Percentiles rank a stretch among this genome's conserved stretches.
Evolutionary conservation across 495 filamentous ascomycete genomes (phyloP).

Genomic region (Tuber umbilicatum): DNA sequence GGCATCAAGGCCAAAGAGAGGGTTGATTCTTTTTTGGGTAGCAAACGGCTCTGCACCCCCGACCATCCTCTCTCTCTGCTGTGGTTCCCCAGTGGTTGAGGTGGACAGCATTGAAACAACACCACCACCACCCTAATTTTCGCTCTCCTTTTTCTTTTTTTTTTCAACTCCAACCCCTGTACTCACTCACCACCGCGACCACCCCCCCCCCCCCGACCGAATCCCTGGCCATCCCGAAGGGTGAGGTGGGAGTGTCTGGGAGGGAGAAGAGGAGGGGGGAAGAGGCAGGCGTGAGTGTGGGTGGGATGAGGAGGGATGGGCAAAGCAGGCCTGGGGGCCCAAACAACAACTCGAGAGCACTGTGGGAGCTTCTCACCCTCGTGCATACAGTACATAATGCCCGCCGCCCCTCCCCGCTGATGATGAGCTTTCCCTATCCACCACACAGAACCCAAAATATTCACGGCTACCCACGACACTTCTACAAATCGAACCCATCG

Average conservation of each 20-base stretch:
- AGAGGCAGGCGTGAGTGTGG: neutral
- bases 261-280: neutral
- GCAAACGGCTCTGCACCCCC: constrained; percentile 32
- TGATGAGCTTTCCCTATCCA: constrained; percentile 2
- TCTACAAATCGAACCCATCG: constrained; percentile 19
- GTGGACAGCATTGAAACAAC: constrained; percentile 31
- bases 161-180: constrained; percentile 12
- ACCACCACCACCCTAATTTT: constrained; percentile 16
- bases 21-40: constrained; percentile 34
- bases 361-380: neutral
- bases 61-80: constrained; percentile 19
- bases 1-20: constrained; percentile 13
- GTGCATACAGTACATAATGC: constrained; percentile 2
- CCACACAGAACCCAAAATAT: neutral
- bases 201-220: constrained; percentile 4
- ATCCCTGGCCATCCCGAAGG: constrained; percentile 9
- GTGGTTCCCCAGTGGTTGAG: neutral
- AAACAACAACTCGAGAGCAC: neutral
- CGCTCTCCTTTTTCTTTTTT: neutral
- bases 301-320: neutral
- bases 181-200: constrained; percentile 16
- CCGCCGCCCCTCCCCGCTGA: neutral
- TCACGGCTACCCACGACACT: constrained; percentile 10
- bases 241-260: too few species aligned
- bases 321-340: neutral